Percentiles rank a stretch among this genome's conserved stretches.
Conservation (phyloP, 805 yeast species). For the Candida piceae region DNA sequence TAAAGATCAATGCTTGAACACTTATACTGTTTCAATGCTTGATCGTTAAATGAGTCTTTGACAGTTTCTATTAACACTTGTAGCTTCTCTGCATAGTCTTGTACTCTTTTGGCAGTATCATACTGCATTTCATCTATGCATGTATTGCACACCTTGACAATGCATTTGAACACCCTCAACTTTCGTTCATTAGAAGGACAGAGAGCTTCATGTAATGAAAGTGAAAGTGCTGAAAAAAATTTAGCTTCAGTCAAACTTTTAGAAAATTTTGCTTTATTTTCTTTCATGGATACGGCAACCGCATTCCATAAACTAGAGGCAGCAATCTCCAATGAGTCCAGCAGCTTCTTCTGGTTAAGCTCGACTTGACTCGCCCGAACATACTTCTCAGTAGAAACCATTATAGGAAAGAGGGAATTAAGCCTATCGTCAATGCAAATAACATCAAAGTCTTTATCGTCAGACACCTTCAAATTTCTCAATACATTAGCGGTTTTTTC, state of each 20-base stretch:
- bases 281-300: slow-evolving; percentile 24
- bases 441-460: slow-evolving; percentile 14
- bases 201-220: slow-evolving; percentile 29
- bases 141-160: slow-evolving; percentile 24
- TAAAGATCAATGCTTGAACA: slow-evolving; percentile 23
- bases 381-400: slow-evolving; percentile 11
- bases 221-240: slow-evolving; percentile 28
- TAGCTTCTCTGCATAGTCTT: slow-evolving; percentile 27
- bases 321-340: slow-evolving; percentile 7
- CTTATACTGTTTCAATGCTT: neutral
- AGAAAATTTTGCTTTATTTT: slow-evolving; percentile 3
- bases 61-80: slow-evolving; percentile 18
- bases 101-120: slow-evolving; percentile 18
- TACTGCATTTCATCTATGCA: slow-evolving; percentile 23
- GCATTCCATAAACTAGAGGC: slow-evolving; percentile 36
- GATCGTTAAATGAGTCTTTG: slow-evolving; percentile 2
- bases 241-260: slow-evolving; percentile 18
- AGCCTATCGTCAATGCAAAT: slow-evolving; percentile 12
- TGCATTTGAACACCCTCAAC: slow-evolving; percentile 30
- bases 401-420: slow-evolving; percentile 10
- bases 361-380: slow-evolving; percentile 4
- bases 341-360: neutral
- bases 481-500: slow-evolving; percentile 8
- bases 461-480: slow-evolving; percentile 2
- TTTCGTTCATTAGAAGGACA: slow-evolving; percentile 19